A percentile compares a stretch with the other conserved stretches of the same genome.
Conservation (phyloP, 495 filamentous ascomycete species). For the Emericellopsis terricola region DNA sequence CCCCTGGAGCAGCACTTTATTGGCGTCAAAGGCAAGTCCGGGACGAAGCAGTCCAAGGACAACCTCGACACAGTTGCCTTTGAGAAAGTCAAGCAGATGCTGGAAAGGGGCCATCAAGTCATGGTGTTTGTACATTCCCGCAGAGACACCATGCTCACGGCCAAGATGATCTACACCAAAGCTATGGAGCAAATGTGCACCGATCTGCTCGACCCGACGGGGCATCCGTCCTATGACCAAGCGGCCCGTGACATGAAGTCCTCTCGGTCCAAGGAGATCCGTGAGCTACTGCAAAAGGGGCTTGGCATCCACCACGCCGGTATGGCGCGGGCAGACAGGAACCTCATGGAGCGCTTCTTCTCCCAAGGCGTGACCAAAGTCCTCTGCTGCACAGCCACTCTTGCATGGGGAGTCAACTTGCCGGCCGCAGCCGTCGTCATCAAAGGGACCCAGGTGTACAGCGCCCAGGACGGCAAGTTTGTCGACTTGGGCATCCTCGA, state of each 20-base stretch:
- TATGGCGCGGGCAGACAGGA: slow-evolving; percentile 82
- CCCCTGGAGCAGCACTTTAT: slow-evolving; percentile 96
- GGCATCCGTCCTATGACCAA: slow-evolving; percentile 48
- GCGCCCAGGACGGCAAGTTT: slow-evolving; percentile 87
- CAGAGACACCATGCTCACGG: slow-evolving; percentile 81
- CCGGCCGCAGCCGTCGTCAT: slow-evolving; percentile 94
- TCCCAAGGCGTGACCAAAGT: slow-evolving; percentile 79
- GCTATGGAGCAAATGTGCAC: slow-evolving; percentile 59
- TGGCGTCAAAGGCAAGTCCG: slow-evolving; percentile 82
- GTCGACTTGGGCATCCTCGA: slow-evolving; percentile 93
- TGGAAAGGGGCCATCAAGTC: slow-evolving; percentile 72
- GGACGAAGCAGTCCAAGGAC: slow-evolving; percentile 58
- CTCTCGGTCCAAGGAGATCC: slow-evolving; percentile 65
- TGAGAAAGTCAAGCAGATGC: slow-evolving; percentile 91
- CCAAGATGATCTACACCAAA: slow-evolving; percentile 70
- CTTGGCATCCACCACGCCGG: slow-evolving; percentile 93
- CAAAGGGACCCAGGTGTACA: slow-evolving; percentile 95
- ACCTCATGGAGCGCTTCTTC: slow-evolving; percentile 83
- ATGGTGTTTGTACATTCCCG: slow-evolving; percentile 99
- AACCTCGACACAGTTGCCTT: slow-evolving; percentile 75
- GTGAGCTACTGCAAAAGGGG: slow-evolving; percentile 76
- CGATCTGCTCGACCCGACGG: slow-evolving; percentile 65
- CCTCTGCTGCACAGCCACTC: slow-evolving; percentile 91
- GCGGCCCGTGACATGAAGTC: slow-evolving; percentile 67
- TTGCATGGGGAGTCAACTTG: slow-evolving; percentile 98